Percentiles rank a stretch among this genome's conserved stretches.
Evolutionary conservation across 2,329 filamentous ascomycete species (phyloP).

Genomic region (Diaporthe sp.): DNA sequence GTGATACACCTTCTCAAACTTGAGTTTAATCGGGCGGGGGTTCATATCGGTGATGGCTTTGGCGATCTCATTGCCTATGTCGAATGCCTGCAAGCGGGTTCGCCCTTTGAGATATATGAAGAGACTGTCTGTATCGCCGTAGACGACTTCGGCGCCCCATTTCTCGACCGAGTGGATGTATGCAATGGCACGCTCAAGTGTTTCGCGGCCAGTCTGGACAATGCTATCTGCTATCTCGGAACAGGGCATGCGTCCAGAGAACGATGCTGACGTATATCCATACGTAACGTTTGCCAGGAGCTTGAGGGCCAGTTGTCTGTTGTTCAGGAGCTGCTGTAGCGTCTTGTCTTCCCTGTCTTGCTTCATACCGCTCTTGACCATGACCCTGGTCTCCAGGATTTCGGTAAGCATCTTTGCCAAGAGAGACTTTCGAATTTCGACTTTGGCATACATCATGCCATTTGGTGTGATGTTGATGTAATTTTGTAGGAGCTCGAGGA

Average conservation of each 20-base stretch:
- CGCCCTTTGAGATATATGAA: constrained; percentile 92
- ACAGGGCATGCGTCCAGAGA: constrained; percentile 97
- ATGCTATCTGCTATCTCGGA: constrained; percentile 98
- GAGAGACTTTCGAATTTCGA: constrained; percentile 88
- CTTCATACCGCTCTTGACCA: constrained; percentile 99
- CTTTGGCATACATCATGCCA: constrained; percentile 94
- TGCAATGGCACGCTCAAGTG: constrained; percentile 92
- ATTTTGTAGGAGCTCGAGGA: constrained; percentile 84
- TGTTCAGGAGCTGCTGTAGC: constrained; percentile 90
- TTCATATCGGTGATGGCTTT: constrained; percentile 90
- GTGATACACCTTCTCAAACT: constrained; percentile 98
- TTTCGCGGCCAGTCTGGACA: constrained; percentile 95
- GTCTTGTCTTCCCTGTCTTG: constrained; percentile 88
- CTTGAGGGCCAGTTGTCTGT: constrained; percentile 93
- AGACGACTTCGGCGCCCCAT: constrained; percentile 97
- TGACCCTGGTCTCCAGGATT: constrained; percentile 94
- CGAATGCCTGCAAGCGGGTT: constrained; percentile 89
- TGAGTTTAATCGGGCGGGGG: constrained; percentile 92
- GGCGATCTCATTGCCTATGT: constrained; percentile 93
- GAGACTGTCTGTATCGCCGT: constrained; percentile 96
- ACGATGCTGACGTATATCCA: constrained; percentile 96
- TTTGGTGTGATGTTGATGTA: constrained; percentile 95
- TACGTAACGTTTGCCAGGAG: constrained; percentile 99
- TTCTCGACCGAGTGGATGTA: constrained; percentile 88
- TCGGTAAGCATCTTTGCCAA: constrained; percentile 97